Evolutionary conservation across 2,329 filamentous ascomycete genomes (phyloP).

Genomic region (Pyrenochaeta sp.): DNA sequence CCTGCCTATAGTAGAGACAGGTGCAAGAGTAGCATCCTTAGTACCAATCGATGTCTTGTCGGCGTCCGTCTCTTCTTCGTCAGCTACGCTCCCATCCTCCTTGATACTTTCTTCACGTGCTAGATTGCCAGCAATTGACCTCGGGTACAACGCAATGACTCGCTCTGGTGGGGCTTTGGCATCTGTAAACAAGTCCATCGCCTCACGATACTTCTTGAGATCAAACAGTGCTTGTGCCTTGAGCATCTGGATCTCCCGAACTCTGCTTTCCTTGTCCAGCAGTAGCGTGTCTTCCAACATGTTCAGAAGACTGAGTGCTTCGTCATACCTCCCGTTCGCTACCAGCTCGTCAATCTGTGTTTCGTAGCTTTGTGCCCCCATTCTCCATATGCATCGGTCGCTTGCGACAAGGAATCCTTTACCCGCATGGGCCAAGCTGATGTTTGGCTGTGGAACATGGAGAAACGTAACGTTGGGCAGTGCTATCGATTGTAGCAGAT

Average conservation of each 20-base stretch:
- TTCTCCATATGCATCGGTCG: constrained; percentile 92
- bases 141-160: constrained; percentile 85
- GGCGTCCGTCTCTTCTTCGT: constrained; percentile 35
- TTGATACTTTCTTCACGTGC: constrained; percentile 67
- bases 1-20: constrained; percentile 39
- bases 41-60: constrained; percentile 27
- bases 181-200: constrained; percentile 89
- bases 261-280: constrained; percentile 78
- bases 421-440: constrained; percentile 92
- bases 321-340: constrained; percentile 76
- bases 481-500: constrained; percentile 83
- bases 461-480: constrained; percentile 83
- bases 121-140: constrained; percentile 80
- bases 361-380: constrained; percentile 92
- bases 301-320: constrained; percentile 85
- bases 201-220: constrained; percentile 80
- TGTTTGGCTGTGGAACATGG: constrained; percentile 90
- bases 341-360: constrained; percentile 86
- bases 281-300: constrained; percentile 94
- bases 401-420: constrained; percentile 96
- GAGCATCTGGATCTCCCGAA: constrained; percentile 86
- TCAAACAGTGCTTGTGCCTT: constrained; percentile 89
- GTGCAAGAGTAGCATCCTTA: constrained; percentile 33
- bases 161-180: constrained; percentile 88
- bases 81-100: constrained; percentile 48